Percentiles rank a stretch among this genome's conserved stretches.
phyloP scores from a whole-genome alignment of 306 rosid genomes.

The Trifolium fragiferum region DNA sequence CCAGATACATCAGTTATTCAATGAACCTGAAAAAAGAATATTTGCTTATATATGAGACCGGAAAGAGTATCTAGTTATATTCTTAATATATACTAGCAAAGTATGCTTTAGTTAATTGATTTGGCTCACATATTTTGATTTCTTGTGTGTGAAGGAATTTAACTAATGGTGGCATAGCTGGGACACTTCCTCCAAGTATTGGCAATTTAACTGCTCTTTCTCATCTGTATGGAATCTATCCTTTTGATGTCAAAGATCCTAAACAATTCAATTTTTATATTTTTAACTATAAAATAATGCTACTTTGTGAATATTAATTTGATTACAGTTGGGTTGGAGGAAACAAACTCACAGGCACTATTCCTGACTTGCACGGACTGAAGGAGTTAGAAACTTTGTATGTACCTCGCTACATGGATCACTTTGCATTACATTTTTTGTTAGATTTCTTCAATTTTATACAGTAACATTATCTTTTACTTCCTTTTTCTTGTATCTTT shows the following conservation, averaged over 20 bases:
- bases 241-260: constrained; percentile 7
- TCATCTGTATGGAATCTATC: constrained; percentile 64
- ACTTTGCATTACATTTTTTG: not conserved
- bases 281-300: constrained; percentile 6
- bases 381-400: constrained; percentile 72
- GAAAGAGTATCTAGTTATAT: not conserved
- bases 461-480: constrained; percentile 13
- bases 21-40: too few relatives aligned
- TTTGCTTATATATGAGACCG: too few relatives aligned
- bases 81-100: not conserved
- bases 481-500: constrained; percentile 1
- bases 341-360: constrained; percentile 70
- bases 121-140: constrained; percentile 34
- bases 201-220: constrained; percentile 58
- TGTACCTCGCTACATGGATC: constrained; percentile 35
- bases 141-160: constrained; percentile 62
- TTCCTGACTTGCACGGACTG: constrained; percentile 69
- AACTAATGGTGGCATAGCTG: constrained; percentile 59
- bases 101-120: not conserved
- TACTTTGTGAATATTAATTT: constrained; percentile 30
- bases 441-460: constrained; percentile 30
- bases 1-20: too few relatives aligned
- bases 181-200: constrained; percentile 63
- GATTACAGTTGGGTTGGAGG: constrained; percentile 71
- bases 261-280: not conserved